Conservation (phyloP, 2,329 filamentous ascomycete species). For the Fusarium equiseti region DNA sequence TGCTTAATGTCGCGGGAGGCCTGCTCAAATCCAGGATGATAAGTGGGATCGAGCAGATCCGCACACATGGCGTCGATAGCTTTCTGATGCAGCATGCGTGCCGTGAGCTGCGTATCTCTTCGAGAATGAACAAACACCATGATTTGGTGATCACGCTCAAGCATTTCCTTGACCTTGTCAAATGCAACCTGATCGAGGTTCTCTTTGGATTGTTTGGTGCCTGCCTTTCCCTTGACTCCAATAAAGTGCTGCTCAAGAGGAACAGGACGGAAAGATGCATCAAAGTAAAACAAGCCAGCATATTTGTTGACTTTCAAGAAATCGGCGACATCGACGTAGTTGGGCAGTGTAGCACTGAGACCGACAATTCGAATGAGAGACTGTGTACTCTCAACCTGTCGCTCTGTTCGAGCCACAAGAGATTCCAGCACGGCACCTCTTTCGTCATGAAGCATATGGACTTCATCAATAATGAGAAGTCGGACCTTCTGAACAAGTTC, state of each 20-base stretch:
- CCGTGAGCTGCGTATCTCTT: conserved; percentile 91
- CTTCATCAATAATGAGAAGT: conserved; percentile 96
- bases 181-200: conserved; percentile 90
- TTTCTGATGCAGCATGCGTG: conserved; percentile 86
- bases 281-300: conserved; percentile 96
- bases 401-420: conserved; percentile 91
- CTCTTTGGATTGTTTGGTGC: conserved; percentile 83
- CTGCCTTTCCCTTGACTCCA: conserved; percentile 91
- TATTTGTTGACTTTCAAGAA: conserved; percentile 96
- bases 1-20: conserved; percentile 87
- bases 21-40: conserved; percentile 82
- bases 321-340: conserved; percentile 96
- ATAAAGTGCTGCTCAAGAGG: conserved; percentile 98
- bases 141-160: conserved; percentile 90
- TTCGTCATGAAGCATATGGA: conserved; percentile 99
- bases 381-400: conserved; percentile 98
- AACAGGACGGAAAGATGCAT: conserved; percentile 93
- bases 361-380: conserved; percentile 96
- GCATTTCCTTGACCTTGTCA: conserved; percentile 95
- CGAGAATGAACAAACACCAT: conserved; percentile 99
- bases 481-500: conserved; percentile 98
- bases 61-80: conserved; percentile 82
- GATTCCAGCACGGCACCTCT: conserved; percentile 96
- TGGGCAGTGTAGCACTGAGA: conserved; percentile 93
- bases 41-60: conserved; percentile 85